phyloP scores from a whole-genome alignment of 208 protist genomes.

The Porcisia hertigi region DNA sequence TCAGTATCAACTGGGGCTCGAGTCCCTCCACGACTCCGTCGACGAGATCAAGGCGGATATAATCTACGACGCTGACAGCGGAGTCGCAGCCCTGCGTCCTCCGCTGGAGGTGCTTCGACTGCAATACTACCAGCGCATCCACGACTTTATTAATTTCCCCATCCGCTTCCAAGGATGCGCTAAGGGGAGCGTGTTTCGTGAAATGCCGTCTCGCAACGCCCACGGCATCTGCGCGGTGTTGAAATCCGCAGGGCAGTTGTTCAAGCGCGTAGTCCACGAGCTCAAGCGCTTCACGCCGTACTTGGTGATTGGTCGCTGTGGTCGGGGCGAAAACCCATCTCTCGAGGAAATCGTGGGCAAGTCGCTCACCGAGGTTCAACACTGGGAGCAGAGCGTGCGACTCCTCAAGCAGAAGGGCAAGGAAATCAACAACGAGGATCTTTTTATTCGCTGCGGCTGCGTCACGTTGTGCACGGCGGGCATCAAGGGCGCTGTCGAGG shows the following conservation, averaged over 20 bases:
- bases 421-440: conserved; percentile 94
- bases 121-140: conserved; percentile 94
- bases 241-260: conserved; percentile 91
- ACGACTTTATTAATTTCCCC: conserved; percentile 96
- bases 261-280: conserved; percentile 85
- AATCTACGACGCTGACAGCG: conserved; percentile 86
- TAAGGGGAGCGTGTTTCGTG: conserved; percentile 63
- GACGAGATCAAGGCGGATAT: conserved; percentile 93
- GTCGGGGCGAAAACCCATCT: conserved; percentile 62
- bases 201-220: conserved; percentile 91
- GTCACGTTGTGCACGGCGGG: conserved; percentile 92
- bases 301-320: conserved; percentile 91
- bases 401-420: conserved; percentile 95
- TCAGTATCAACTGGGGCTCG: conserved; percentile 94
- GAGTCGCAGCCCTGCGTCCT: conserved; percentile 80
- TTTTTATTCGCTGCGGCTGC: conserved; percentile 94
- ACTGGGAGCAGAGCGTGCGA: conserved; percentile 96
- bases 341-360: conserved; percentile 90
- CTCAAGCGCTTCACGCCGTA: conserved; percentile 88
- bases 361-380: conserved; percentile 89
- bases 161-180: conserved; percentile 89
- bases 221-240: conserved; percentile 91
- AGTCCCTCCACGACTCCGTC: conserved; percentile 92
- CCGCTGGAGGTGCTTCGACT: conserved; percentile 90
- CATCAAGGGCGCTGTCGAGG: conserved; percentile 94